Evolutionary conservation across 1,284 basidiomycete genomes (phyloP).

Genomic region (Cryptococcus sp.): DNA sequence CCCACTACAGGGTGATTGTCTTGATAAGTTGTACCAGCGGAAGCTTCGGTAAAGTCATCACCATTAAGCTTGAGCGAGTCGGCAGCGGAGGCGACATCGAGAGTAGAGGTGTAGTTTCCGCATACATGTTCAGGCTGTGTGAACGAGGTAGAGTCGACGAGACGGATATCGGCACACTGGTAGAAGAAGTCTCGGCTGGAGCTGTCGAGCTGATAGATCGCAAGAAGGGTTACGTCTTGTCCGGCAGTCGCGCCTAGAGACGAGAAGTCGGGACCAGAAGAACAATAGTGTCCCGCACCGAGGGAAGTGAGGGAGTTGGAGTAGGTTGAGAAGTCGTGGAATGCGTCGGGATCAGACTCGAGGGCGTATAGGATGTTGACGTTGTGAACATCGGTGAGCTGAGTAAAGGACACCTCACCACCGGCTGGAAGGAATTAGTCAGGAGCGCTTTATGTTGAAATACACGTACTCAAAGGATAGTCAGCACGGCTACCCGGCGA

Average conservation of each 20-base stretch:
- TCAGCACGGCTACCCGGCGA: slow-evolving; percentile 9
- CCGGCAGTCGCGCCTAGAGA: slow-evolving; percentile 23
- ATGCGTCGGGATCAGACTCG: slow-evolving; percentile 18
- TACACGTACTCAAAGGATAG: slow-evolving; percentile 15
- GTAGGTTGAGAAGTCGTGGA: slow-evolving; percentile 29
- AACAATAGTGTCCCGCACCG: slow-evolving; percentile 28
- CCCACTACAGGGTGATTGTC: not conserved
- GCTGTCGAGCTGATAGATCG: slow-evolving; percentile 25
- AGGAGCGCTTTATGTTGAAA: not conserved
- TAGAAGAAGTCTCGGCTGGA: slow-evolving; percentile 13
- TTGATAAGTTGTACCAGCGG: not conserved
- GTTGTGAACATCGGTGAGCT: slow-evolving; percentile 10
- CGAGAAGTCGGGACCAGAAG: slow-evolving; percentile 29
- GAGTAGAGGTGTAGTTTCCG: slow-evolving; percentile 12
- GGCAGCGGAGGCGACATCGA: not conserved
- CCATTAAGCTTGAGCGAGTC: not conserved
- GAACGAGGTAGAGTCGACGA: slow-evolving; percentile 13
- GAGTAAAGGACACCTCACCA: slow-evolving; percentile 22
- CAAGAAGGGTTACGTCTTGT: slow-evolving; percentile 26
- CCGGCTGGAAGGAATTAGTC: slow-evolving; percentile 8
- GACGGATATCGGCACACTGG: slow-evolving; percentile 31
- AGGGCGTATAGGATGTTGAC: slow-evolving; percentile 25
- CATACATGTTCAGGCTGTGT: slow-evolving; percentile 14
- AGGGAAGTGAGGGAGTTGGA: slow-evolving; percentile 19
- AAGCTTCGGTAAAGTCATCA: not conserved